These are phyloP conservation scores for Ogataea corticis DNA, from an alignment of 805 yeast genomes.

Conservation along the genomic window DNA sequence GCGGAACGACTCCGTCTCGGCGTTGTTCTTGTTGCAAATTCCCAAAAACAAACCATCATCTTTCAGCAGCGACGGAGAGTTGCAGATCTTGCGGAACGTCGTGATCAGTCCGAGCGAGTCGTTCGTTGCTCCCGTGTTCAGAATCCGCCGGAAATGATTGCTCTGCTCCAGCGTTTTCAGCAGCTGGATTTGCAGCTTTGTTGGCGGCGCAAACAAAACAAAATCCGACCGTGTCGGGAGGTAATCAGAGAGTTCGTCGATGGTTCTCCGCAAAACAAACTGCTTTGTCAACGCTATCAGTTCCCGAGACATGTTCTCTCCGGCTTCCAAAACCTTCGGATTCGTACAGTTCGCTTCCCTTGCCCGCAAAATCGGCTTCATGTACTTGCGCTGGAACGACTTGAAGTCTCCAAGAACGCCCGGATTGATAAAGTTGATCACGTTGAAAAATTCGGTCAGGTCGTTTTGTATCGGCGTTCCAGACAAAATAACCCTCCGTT, in stretches of 20 bases:
- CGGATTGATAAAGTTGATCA: slow-evolving; percentile 83
- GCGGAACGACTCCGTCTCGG: slow-evolving; percentile 26
- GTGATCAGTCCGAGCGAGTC: slow-evolving; percentile 70
- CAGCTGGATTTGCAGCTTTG: slow-evolving; percentile 54
- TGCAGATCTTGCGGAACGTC: slow-evolving; percentile 76
- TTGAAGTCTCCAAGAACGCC: slow-evolving; percentile 67
- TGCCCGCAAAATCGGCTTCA: slow-evolving; percentile 70
- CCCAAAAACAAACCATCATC: slow-evolving; percentile 49
- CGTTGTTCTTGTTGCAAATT: slow-evolving; percentile 20
- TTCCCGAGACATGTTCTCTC: slow-evolving; percentile 62
- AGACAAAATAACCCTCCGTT: slow-evolving; percentile 63
- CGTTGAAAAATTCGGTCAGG: slow-evolving; percentile 74
- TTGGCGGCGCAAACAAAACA: slow-evolving; percentile 77
- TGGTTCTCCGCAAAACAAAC: slow-evolving; percentile 75
- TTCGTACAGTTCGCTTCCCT: slow-evolving; percentile 64
- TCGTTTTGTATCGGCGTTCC: slow-evolving; percentile 82
- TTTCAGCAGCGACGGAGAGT: slow-evolving; percentile 66
- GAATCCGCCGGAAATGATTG: slow-evolving; percentile 33
- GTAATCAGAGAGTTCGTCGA: slow-evolving; percentile 52
- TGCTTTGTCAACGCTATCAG: slow-evolving; percentile 61
- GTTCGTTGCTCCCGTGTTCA: slow-evolving; percentile 32
- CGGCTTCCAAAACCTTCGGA: slow-evolving; percentile 48
- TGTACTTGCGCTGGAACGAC: slow-evolving; percentile 58
- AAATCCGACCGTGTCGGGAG: slow-evolving; percentile 76
- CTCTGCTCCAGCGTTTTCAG: slow-evolving; percentile 52